Percentiles rank a stretch among this genome's conserved stretches.
Conservation (phyloP, 345 rosid genomes). For the Eucalyptus cloeziana region DNA sequence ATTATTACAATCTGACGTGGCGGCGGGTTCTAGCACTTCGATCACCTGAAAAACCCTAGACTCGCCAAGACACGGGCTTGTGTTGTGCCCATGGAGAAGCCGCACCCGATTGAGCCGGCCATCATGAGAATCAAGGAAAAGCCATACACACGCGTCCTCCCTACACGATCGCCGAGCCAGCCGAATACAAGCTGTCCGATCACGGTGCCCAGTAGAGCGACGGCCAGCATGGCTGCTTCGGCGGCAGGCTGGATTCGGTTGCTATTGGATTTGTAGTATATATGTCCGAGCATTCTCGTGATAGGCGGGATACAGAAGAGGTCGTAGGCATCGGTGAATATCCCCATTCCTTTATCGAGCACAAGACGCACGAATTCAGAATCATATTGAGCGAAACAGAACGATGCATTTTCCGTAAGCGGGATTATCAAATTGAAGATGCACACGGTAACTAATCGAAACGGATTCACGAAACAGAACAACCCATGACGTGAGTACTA, state of each 20-base stretch:
- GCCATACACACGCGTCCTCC: constrained; percentile 48
- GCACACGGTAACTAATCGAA: background rate
- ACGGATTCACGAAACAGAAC: background rate
- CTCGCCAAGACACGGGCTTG: constrained; percentile 17
- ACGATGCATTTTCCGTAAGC: background rate
- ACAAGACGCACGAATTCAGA: background rate
- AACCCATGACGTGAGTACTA: background rate
- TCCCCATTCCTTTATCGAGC: constrained; percentile 25
- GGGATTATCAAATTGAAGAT: background rate
- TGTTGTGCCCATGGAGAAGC: constrained; percentile 43
- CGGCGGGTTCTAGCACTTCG: background rate
- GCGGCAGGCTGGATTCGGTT: background rate
- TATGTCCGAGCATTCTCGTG: constrained; percentile 8
- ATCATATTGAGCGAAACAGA: background rate
- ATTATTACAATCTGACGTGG: background rate
- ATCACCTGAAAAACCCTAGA: background rate
- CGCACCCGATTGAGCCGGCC: constrained; percentile 37
- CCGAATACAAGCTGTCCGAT: constrained; percentile 50
- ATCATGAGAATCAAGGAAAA: constrained; percentile 36
- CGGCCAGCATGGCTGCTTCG: constrained; percentile 11
- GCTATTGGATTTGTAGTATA: constrained; percentile 3
- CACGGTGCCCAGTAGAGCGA: constrained; percentile 36
- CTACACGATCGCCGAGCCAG: constrained; percentile 33
- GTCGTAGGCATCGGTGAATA: constrained; percentile 45
- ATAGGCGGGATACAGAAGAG: constrained; percentile 45